These are phyloP conservation scores for Flaveria floridana DNA, from an alignment of 140 eudicot species.

Conservation along the genomic window DNA sequence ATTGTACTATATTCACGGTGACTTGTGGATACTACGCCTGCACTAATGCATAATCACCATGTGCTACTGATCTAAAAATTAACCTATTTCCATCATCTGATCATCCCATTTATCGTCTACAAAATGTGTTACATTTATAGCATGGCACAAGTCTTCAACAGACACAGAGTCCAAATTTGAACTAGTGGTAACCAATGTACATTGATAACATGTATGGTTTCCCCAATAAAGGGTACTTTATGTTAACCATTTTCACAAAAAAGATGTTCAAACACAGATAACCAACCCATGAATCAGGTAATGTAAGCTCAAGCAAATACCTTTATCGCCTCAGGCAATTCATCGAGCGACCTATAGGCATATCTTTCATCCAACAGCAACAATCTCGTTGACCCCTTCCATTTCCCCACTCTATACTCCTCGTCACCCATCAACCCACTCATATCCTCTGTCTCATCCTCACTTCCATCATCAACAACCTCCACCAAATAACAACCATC, in stretches of 20 bases:
- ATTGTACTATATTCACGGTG: background rate
- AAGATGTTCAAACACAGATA: background rate
- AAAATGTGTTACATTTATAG: background rate
- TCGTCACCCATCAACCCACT: conserved; percentile 70
- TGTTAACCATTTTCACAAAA: background rate
- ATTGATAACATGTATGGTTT: background rate
- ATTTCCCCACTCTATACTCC: conserved; percentile 44
- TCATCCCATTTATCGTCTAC: background rate
- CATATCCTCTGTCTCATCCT: conserved; percentile 48
- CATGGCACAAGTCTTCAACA: background rate
- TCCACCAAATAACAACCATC: conserved; percentile 49
- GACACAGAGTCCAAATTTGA: background rate
- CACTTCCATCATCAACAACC: conserved; percentile 46
- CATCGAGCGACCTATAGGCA: conserved; percentile 43
- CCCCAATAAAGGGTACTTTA: background rate
- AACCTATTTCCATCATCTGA: background rate
- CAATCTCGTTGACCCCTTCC: conserved; percentile 86
- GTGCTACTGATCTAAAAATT: background rate
- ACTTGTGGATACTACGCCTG: background rate
- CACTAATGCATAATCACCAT: conserved; percentile 1
- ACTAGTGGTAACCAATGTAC: conserved; percentile 9
- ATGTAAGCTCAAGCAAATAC: conserved; percentile 30
- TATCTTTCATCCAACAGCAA: conserved; percentile 74
- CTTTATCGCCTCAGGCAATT: conserved; percentile 86
- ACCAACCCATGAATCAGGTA: conserved; percentile 23